A percentile compares a stretch with the other conserved stretches of the same genome.
phyloP scores from a whole-genome alignment of 371 early-diverging fungal genomes.

The Mucor irregularis region DNA sequence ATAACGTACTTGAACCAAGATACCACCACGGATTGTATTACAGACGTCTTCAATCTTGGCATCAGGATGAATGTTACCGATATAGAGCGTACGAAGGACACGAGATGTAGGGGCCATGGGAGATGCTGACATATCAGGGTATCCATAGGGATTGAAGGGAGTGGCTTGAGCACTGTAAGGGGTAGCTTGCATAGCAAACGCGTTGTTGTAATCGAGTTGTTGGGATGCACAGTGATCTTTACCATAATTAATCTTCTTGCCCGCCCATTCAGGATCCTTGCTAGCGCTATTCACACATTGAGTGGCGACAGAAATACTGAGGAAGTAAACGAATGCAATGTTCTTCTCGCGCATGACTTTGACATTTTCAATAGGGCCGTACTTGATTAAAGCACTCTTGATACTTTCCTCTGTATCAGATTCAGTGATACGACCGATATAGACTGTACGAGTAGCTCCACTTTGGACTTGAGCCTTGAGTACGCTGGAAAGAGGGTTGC shows the following conservation, averaged over 20 bases:
- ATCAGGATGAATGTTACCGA: slow-evolving; percentile 75
- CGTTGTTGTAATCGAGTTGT: not conserved
- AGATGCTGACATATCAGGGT: not conserved
- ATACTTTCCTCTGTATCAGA: slow-evolving; percentile 50
- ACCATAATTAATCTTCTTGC: slow-evolving; percentile 68
- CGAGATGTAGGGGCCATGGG: not conserved
- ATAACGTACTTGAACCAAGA: slow-evolving; percentile 71
- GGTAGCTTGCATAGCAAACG: not conserved
- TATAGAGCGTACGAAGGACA: slow-evolving; percentile 60
- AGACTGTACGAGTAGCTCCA: slow-evolving; percentile 77
- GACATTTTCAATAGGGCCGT: slow-evolving; percentile 70
- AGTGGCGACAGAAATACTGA: slow-evolving; percentile 60
- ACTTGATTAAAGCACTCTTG: slow-evolving; percentile 47
- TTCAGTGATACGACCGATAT: slow-evolving; percentile 65
- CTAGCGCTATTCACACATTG: slow-evolving; percentile 60
- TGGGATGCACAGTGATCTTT: slow-evolving; percentile 71
- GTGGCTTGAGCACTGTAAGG: not conserved
- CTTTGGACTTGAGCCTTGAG: slow-evolving; percentile 50
- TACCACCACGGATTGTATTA: slow-evolving; percentile 83
- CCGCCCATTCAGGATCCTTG: slow-evolving; percentile 47
- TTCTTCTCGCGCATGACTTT: slow-evolving; percentile 66
- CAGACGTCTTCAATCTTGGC: slow-evolving; percentile 79
- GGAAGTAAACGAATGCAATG: slow-evolving; percentile 80
- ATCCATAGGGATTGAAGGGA: slow-evolving; percentile 15
- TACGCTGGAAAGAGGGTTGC: slow-evolving; percentile 43